These are phyloP conservation scores for Aspergillus unguis DNA, from an alignment of 2,329 filamentous ascomycete species.

Conservation along the genomic window DNA sequence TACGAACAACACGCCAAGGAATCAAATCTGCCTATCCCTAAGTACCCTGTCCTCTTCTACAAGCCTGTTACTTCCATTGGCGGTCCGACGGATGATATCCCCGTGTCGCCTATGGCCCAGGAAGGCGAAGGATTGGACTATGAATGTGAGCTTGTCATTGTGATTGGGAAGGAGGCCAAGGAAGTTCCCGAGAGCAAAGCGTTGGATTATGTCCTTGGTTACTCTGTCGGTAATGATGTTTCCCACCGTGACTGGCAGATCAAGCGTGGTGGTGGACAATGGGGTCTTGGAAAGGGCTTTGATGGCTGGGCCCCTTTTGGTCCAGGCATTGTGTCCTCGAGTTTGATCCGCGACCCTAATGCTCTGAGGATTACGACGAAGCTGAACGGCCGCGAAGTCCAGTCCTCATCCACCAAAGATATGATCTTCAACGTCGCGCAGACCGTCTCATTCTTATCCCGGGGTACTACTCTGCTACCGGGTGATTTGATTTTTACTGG, in stretches of 20 bases:
- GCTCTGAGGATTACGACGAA: slow-evolving; percentile 43
- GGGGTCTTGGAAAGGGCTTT: slow-evolving; percentile 70
- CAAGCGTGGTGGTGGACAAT: slow-evolving; percentile 65
- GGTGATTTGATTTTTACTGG: slow-evolving; percentile 45
- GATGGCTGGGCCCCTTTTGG: slow-evolving; percentile 73
- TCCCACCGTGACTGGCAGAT: slow-evolving; percentile 75
- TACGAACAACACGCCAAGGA: slow-evolving; percentile 70
- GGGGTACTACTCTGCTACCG: slow-evolving; percentile 40
- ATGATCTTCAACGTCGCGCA: slow-evolving; percentile 48
- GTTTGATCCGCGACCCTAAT: slow-evolving; percentile 45
- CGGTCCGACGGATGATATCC: slow-evolving; percentile 64
- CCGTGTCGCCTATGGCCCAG: slow-evolving; percentile 64
- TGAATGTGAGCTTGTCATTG: slow-evolving; percentile 72
- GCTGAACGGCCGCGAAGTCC: slow-evolving; percentile 49
- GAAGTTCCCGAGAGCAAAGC: slow-evolving; percentile 65
- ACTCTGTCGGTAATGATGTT: slow-evolving; percentile 74
- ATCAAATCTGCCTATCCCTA: slow-evolving; percentile 65
- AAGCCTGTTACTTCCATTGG: slow-evolving; percentile 66
- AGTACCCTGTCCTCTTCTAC: slow-evolving; percentile 71
- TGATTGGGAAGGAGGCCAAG: slow-evolving; percentile 66
- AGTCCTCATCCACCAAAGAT: slow-evolving; percentile 50
- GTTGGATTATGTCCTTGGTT: slow-evolving; percentile 70
- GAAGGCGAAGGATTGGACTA: slow-evolving; percentile 67
- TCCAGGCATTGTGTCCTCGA: slow-evolving; percentile 63
- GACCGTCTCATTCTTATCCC: slow-evolving; percentile 47